Conservation (phyloP, 2,329 filamentous ascomycete species). For the Neofusicoccum parvum region DNA sequence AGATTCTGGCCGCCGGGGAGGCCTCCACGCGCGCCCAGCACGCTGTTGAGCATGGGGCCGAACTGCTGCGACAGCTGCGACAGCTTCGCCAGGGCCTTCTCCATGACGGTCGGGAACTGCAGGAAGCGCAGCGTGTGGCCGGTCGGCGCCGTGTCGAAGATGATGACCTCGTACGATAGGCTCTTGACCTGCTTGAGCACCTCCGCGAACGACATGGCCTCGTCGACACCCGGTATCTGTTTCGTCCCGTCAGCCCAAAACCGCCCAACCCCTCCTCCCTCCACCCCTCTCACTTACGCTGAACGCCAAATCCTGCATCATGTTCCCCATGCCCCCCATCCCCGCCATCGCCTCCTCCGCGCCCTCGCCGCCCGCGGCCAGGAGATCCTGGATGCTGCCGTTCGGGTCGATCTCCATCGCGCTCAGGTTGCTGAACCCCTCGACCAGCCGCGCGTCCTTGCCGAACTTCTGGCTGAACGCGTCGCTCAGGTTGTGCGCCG, state of each 20-base stretch:
- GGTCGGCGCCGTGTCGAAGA: conserved; percentile 98
- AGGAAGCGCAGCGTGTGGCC: conserved; percentile 98
- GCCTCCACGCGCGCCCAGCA: conserved; percentile 75
- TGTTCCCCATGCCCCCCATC: conserved; percentile 74
- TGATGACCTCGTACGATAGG: conserved; percentile 96
- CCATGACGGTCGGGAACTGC: conserved; percentile 95
- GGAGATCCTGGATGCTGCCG: conserved; percentile 92
- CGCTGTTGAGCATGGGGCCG: conserved; percentile 90
- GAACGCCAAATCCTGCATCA: conserved; percentile 99
- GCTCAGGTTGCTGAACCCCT: conserved; percentile 90
- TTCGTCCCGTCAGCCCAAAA: neutral
- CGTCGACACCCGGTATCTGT: conserved; percentile 95
- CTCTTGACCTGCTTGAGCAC: conserved; percentile 99
- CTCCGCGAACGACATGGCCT: conserved; percentile 99
- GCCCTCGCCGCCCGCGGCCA: conserved; percentile 75
- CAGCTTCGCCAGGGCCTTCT: conserved; percentile 97
- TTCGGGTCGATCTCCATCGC: conserved; percentile 99
- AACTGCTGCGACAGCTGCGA: conserved; percentile 93
- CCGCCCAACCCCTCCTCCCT: neutral
- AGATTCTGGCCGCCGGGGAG: conserved; percentile 93
- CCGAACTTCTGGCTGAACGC: conserved; percentile 99
- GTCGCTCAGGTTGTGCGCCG: conserved; percentile 96
- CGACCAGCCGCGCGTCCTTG: conserved; percentile 91
- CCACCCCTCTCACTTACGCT: conserved; percentile 61
- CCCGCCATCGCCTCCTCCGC: conserved; percentile 71